A percentile compares a stretch with the other conserved stretches of the same genome.
These are phyloP conservation scores for Pseudogymnoascus sp. DNA, from an alignment of 2,329 filamentous ascomycete genomes.

Conservation along the genomic window DNA sequence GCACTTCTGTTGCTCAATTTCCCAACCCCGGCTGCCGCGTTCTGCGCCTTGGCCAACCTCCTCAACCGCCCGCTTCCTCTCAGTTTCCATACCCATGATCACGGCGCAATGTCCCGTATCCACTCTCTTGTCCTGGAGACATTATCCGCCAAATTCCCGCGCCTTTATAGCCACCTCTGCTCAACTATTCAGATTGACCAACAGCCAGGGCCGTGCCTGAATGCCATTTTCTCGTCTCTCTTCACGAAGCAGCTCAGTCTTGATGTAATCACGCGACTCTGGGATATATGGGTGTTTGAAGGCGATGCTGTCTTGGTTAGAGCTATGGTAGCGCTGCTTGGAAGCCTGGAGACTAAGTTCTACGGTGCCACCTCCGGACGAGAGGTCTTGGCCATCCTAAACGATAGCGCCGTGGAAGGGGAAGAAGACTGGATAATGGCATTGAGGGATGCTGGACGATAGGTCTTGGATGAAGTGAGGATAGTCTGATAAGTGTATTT, in stretches of 20 bases:
- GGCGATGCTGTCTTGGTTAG: slow-evolving; percentile 66
- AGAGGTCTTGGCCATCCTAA: slow-evolving; percentile 4
- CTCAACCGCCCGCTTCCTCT: slow-evolving; percentile 69
- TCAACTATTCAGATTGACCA: slow-evolving; percentile 26
- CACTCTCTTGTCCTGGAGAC: slow-evolving; percentile 64
- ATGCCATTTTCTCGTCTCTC: slow-evolving; percentile 53
- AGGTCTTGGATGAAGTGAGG: neutral
- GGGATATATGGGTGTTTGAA: slow-evolving; percentile 80
- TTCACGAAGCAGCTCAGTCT: slow-evolving; percentile 58
- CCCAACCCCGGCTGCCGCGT: slow-evolving; percentile 53
- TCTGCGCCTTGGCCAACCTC: slow-evolving; percentile 67
- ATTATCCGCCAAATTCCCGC: slow-evolving; percentile 55
- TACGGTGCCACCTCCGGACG: slow-evolving; percentile 32
- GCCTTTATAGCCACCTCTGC: slow-evolving; percentile 55
- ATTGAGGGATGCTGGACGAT: slow-evolving; percentile 8
- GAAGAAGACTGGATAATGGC: slow-evolving; percentile 1
- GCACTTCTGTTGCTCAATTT: slow-evolving; percentile 68
- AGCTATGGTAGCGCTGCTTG: slow-evolving; percentile 61
- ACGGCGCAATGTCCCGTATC: slow-evolving; percentile 58
- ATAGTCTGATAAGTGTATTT: slow-evolving; percentile 3
- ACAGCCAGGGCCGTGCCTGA: slow-evolving; percentile 47
- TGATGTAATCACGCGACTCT: slow-evolving; percentile 64
- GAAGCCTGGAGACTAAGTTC: slow-evolving; percentile 41
- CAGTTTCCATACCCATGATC: slow-evolving; percentile 66
- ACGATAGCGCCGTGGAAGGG: neutral